Percentiles rank a stretch among this genome's conserved stretches.
phyloP scores from a whole-genome alignment of 1,284 basidiomycete species.

The Apiotrichum siamense region DNA sequence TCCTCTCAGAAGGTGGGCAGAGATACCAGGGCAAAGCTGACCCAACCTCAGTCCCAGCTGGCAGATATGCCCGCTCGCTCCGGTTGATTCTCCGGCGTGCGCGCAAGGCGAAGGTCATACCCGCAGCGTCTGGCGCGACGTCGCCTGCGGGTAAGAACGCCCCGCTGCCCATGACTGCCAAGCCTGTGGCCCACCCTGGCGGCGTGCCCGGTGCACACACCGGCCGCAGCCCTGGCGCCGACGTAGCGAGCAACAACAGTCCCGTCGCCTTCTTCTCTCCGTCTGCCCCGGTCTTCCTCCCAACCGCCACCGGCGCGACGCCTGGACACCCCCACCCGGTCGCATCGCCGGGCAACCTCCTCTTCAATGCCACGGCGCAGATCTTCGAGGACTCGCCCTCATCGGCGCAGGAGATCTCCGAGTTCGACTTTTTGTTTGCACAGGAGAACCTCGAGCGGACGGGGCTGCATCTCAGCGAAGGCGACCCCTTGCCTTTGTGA shows the following conservation, averaged over 20 bases:
- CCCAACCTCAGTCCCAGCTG: conserved; percentile 66
- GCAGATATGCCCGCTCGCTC: conserved; percentile 78
- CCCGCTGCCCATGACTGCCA: conserved; percentile 23
- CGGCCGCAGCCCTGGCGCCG: not conserved
- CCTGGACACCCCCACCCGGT: conserved; percentile 1
- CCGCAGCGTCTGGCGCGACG: conserved; percentile 39
- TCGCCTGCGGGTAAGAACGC: conserved; percentile 28
- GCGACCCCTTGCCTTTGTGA: conserved; percentile 42
- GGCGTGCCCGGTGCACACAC: not conserved
- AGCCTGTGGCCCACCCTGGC: not conserved
- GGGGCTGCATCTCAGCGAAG: conserved; percentile 39
- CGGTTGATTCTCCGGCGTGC: conserved; percentile 79
- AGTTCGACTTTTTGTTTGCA: conserved; percentile 46
- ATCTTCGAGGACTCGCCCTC: conserved; percentile 43
- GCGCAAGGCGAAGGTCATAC: conserved; percentile 58
- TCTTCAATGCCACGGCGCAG: conserved; percentile 25
- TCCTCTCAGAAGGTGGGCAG: conserved; percentile 65
- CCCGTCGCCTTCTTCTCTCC: conserved; percentile 16
- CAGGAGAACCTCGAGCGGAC: conserved; percentile 44
- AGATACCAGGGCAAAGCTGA: conserved; percentile 2
- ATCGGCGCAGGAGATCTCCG: conserved; percentile 38
- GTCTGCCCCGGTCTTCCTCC: conserved; percentile 13
- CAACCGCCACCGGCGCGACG: conserved; percentile 8
- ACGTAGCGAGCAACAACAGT: not conserved
- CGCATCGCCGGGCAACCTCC: conserved; percentile 19